These are phyloP conservation scores for Cryptococcus sp. DNA, from an alignment of 1,284 basidiomycete species.

Conservation along the genomic window DNA sequence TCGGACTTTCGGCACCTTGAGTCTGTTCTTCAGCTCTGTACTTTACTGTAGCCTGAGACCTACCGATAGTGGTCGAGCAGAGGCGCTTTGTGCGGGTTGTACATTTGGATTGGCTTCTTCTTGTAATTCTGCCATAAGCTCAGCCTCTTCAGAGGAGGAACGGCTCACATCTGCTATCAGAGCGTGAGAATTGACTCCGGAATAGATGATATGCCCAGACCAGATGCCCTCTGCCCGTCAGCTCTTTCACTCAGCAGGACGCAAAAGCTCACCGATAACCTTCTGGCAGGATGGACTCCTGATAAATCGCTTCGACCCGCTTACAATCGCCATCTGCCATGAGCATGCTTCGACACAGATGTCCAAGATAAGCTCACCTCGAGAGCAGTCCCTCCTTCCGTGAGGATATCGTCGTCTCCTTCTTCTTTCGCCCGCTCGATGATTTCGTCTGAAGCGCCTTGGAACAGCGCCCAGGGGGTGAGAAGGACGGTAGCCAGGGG, in stretches of 20 bases:
- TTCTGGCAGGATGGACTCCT: conserved; percentile 79
- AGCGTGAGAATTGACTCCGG: conserved; percentile 74
- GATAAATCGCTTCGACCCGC: conserved; percentile 77
- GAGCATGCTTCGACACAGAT: not conserved
- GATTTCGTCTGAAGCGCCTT: conserved; percentile 65
- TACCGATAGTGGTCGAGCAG: conserved; percentile 87
- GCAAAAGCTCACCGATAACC: conserved; percentile 61
- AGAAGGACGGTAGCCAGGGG: conserved; percentile 73
- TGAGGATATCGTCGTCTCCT: conserved; percentile 60
- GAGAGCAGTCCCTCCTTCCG: conserved; percentile 77
- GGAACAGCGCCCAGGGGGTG: conserved; percentile 80
- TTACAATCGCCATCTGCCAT: conserved; percentile 69
- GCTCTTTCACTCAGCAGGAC: no score
- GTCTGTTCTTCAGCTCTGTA: conserved; percentile 48
- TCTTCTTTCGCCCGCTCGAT: conserved; percentile 62
- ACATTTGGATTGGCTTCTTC: conserved; percentile 82
- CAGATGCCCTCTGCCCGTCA: conserved; percentile 46
- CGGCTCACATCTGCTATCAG: conserved; percentile 72
- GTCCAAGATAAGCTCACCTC: conserved; percentile 49
- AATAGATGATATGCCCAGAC: conserved; percentile 77
- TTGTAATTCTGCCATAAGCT: conserved; percentile 70
- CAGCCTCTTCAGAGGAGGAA: not conserved
- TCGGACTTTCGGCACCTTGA: conserved; percentile 88
- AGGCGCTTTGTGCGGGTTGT: conserved; percentile 87
- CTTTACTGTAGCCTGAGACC: conserved; percentile 13